Evolutionary conservation across 2,329 filamentous ascomycete species (phyloP), one percentile per base, ranked within the genome.

Genomic region (Arthroderma sp.): DNA sequence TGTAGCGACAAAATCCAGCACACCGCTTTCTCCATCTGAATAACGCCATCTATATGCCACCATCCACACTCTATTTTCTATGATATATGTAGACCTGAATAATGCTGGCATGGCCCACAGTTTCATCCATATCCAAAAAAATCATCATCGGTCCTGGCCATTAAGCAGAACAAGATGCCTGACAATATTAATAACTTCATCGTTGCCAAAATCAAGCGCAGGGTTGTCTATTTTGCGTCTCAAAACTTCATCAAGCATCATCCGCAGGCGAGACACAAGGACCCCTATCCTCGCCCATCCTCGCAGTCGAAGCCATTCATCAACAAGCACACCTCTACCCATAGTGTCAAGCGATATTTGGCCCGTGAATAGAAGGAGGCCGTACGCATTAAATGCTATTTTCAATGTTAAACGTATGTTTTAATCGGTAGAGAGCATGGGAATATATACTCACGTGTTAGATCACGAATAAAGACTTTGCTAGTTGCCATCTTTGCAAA

Each of bases 221-320:
- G 85, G 85, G 50, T 84, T 79, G 59, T 88, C 85, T 40, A 95
- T 78, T 63, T 87, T 87, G 52, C 75, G 72, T 46, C 83, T 83
- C 56, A 98, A 75, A 49, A 93, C 72, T 52, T 81, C 78, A 66
- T 98, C 91, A 44, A 98, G 72, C 80, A 96, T 84, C 46, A 80
- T 79, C 50, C 91, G 74, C 52, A 98, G 64, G 50, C 89, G 73
- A 38, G 82, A 84, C 2, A 94, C 82, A 53, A 98, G 63, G 8
- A 96, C 89, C 29, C 89, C 91, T 50, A 98, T 91, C 39, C 91
- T 77, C 1, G 91, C 89, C 91, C 91, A 98, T 1, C 91, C 91
- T 27, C 86, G 75, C 30, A 98, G 67, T 32, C 76, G 63, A 31
- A 96, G 69, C 91, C 89, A 96, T 42, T 85, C 87, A 64, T 96